These are phyloP conservation scores for Wickerhamomyces mucosus DNA, from an alignment of 805 yeast genomes.

Conservation along the genomic window DNA sequence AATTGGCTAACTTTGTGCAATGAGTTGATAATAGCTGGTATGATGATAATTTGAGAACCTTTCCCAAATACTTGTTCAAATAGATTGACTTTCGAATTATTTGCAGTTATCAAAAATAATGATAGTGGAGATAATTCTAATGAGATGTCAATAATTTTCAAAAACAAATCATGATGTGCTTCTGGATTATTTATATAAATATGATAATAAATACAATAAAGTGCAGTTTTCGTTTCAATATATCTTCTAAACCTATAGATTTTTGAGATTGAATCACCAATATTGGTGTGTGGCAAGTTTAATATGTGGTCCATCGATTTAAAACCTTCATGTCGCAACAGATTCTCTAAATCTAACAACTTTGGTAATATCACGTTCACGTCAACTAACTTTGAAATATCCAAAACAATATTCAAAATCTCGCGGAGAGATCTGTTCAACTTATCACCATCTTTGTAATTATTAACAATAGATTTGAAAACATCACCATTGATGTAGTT, in stretches of 20 bases:
- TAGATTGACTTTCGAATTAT: slow-evolving; percentile 17
- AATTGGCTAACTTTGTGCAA: slow-evolving; percentile 16
- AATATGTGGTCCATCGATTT: slow-evolving; percentile 22
- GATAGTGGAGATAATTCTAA: slow-evolving; percentile 18
- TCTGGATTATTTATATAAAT: slow-evolving; percentile 14
- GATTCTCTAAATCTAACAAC: slow-evolving; percentile 28
- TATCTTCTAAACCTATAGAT: slow-evolving; percentile 20
- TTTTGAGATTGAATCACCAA: slow-evolving; percentile 15
- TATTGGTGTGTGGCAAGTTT: slow-evolving; percentile 12
- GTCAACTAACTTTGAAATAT: slow-evolving; percentile 29
- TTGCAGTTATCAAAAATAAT: slow-evolving; percentile 15
- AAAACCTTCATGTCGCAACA: slow-evolving; percentile 21
- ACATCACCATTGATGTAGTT: slow-evolving; percentile 29
- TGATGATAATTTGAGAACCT: slow-evolving; percentile 15
- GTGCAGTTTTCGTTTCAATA: slow-evolving; percentile 18
- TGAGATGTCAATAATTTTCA: slow-evolving; percentile 11
- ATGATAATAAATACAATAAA: slow-evolving; percentile 18
- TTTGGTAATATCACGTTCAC: slow-evolving; percentile 27
- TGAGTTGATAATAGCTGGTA: slow-evolving; percentile 12
- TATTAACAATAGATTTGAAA: slow-evolving; percentile 31
- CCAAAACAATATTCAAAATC: slow-evolving; percentile 29
- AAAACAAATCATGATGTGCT: slow-evolving; percentile 4
- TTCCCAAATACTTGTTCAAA: slow-evolving; percentile 18
- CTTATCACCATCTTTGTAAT: slow-evolving; percentile 22
- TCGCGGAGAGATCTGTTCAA: slow-evolving; percentile 23